Base-by-base conservation (phyloP, 495 filamentous ascomycete genomes). In the Recurvomyces mirabilis region DNA sequence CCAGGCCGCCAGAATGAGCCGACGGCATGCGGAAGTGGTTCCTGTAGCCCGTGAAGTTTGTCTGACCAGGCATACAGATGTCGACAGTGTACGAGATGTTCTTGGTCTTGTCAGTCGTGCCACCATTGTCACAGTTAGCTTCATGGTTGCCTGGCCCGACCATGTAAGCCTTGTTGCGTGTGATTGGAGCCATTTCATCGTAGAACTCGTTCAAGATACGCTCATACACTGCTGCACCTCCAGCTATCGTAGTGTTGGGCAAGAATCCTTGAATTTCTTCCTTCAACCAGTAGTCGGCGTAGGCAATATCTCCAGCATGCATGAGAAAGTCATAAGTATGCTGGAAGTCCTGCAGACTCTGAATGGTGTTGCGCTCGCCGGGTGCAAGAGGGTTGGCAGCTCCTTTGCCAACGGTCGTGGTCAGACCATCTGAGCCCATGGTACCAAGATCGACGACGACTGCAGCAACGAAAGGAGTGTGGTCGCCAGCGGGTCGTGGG, bases 81-180 rank as follows among this genome's bases (percentile, higher is more conserved):
- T 35, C 35, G 21, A 41, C 35, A 7, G 33, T 50, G 23, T 46
- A 53, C 7, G 21, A 15, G 14, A 44, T 35, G 38, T 40, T 40
- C 7, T 37, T 21, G 5, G 17, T 30, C 17, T 48, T 22, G 36
- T 53, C 39, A 4, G 28, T 43, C 6, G 40, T 38, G 19, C 46
- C 46, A 22, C 57, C 59, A 14, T 57, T 52, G 34, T 52, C 52
- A 28, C 72, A 76, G 47, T 68, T 66, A 5, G 71, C 70, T 52
- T 76, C 72, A 56, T 76, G 72, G 57, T 73, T 76, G 1, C 69
- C 69, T 0, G 70, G 67, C n/a, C 62, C 61, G 28, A 71, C 69
- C 68, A 77, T 73, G 55, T 77, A 77, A 1, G 63, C 61, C 38
- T 67, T 69, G 36, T 55, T 52, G 9, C 55, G 60, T 0, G 70